Base-by-base conservation (phyloP, 2,329 filamentous ascomycete species). In the Alternaria brassicae region DNA sequence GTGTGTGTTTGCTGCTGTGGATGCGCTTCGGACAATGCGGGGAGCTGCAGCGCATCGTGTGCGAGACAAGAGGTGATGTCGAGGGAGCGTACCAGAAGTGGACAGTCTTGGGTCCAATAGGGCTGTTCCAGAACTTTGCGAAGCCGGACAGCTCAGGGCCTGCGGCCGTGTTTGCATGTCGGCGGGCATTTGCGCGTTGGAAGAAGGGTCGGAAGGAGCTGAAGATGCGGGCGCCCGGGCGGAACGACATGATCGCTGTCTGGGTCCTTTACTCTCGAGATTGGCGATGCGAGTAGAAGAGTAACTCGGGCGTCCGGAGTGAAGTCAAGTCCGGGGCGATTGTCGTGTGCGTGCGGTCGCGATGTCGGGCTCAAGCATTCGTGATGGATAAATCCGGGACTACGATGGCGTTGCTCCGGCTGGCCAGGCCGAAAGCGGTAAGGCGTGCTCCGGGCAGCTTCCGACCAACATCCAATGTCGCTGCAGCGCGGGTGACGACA, bases 51-150 rank as follows among this genome's bases (percentile, higher is more conserved):
- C 48, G 30, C 30, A 32, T 39, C 27, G 36, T 21, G 19, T 6
- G 10, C 4, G 1, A 10, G 1, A 27, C 27, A 9, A 49, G 25
- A 47, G 25, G 30, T 44, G 47, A 10, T 42, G 17, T 28, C 15
- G 13, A 41, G 17, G 12, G 4, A 6, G 60, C 84, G 67, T 83
- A 94, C 94, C 95, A 99, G 83, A 99, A 99, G 81, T 99, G 95
- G 73, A 99, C 95, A 63, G 95, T 99, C 89, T 85, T 82, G 52
- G 81, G 80, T 7, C 82, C 82, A 56, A 85, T 77, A 32, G 79
- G 77, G 53, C 78, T 80, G 71, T 82, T 80, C 79, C 78, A 81
- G 84, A 96, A 87, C 80, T 88, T 88, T 83, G 89, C 88, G 79
- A 95, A 88, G 52, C 78, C 79, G 65, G 77, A 82, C 78, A 83